Evolutionary conservation across 305 asterid genomes (phyloP).

Genomic region (Fraxinus greggii): DNA sequence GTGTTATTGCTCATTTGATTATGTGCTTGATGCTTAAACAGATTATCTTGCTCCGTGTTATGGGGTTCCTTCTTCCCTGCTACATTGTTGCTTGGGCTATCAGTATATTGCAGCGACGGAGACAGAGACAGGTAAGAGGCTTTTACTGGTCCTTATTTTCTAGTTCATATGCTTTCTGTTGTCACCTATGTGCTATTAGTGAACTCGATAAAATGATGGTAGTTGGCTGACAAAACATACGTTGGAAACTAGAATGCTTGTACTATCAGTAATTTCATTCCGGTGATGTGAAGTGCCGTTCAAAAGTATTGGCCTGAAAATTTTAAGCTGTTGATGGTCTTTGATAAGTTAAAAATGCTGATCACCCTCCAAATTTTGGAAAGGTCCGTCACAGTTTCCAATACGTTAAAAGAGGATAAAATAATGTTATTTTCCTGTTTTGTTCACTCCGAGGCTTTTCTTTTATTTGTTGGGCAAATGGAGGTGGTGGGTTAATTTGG

Average conservation of each 20-base stretch:
- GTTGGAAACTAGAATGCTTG: not conserved
- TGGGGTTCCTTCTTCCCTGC: conserved; percentile 53
- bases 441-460: not conserved
- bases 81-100: conserved; percentile 53
- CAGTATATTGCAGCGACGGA: conserved; percentile 46
- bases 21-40: conserved; percentile 18
- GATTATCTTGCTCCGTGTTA: conserved; percentile 55
- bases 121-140: conserved; percentile 50
- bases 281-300: not conserved
- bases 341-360: not conserved
- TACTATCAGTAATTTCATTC: not conserved
- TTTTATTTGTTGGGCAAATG: not conserved
- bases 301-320: not conserved
- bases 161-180: not conserved
- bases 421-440: not conserved
- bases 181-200: not conserved
- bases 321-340: not conserved
- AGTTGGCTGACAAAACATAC: not conserved
- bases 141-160: not conserved
- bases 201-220: not conserved
- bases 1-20: not conserved
- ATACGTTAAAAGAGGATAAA: not conserved
- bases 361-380: not conserved
- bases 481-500: not conserved
- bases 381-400: not conserved